These are phyloP conservation scores for Tarenaya hassleriana DNA, from an alignment of 345 rosid genomes.

Conservation along the genomic window DNA sequence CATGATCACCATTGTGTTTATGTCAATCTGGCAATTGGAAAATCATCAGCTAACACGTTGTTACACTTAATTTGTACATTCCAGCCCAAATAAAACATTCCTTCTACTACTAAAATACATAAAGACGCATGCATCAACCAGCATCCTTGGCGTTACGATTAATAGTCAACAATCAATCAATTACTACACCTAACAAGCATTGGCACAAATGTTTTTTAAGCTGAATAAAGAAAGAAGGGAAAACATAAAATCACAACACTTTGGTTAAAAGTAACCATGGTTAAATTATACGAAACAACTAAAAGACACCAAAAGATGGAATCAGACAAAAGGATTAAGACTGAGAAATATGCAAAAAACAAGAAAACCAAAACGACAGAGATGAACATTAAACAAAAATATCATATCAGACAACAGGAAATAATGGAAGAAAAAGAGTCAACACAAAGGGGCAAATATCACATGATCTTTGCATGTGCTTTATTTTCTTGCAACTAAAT, in stretches of 20 bases:
- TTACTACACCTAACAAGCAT: not conserved
- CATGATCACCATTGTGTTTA: slow-evolving; percentile 33
- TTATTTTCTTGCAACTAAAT: not conserved
- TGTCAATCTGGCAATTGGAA: slow-evolving; percentile 48
- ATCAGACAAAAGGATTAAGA: slow-evolving; percentile 3
- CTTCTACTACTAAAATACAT: slow-evolving; percentile 1
- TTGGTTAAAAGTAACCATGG: not conserved
- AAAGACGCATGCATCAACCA: not conserved
- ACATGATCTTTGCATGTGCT: not conserved
- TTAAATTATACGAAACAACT: not conserved
- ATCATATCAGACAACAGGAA: slow-evolving; percentile 4
- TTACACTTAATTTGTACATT: slow-evolving; percentile 16
- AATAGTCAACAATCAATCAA: not conserved
- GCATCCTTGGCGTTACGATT: not conserved
- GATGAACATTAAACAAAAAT: not conserved
- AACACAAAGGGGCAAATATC: too few relatives aligned
- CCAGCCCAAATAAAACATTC: not conserved
- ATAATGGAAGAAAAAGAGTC: not conserved
- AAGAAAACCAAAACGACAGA: slow-evolving; percentile 2
- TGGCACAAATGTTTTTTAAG: slow-evolving; percentile 2
- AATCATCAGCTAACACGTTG: slow-evolving; percentile 16
- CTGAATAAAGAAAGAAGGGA: not conserved
- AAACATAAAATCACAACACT: not conserved
- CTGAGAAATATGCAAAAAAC: slow-evolving; percentile 6
- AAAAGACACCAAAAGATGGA: slow-evolving; percentile 7